Conservation (phyloP, 495 filamentous ascomycete genomes). For the Trichodelitschia bisporula region DNA sequence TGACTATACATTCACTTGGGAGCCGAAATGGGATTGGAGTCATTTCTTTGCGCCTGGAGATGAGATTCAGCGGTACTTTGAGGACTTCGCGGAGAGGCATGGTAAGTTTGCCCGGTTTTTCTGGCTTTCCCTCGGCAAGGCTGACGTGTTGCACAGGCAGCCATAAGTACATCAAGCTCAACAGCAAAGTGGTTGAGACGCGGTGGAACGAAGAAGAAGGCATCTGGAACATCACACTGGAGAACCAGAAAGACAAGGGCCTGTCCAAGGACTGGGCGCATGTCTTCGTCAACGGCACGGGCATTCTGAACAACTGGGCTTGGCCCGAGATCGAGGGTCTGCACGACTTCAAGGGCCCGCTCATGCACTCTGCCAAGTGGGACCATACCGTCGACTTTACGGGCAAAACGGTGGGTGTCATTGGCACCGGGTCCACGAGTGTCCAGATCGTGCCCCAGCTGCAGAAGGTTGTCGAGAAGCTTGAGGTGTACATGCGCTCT, state of each 20-base stretch:
- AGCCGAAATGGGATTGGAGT: slow-evolving; percentile 16
- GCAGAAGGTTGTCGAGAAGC: slow-evolving; percentile 7
- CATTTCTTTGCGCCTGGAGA: slow-evolving; percentile 12
- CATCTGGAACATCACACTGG: slow-evolving; percentile 7
- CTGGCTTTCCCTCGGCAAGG: neutral
- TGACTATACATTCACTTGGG: slow-evolving; percentile 14
- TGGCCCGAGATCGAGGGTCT: slow-evolving; percentile 11
- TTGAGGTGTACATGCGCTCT: slow-evolving; percentile 6
- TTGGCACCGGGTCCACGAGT: slow-evolving; percentile 20
- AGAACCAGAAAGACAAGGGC: slow-evolving; percentile 6
- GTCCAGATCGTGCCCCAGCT: slow-evolving; percentile 11
- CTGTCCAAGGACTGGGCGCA: slow-evolving; percentile 7
- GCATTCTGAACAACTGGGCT: slow-evolving; percentile 13
- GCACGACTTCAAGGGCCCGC: slow-evolving; percentile 8
- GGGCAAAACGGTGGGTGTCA: slow-evolving; percentile 30
- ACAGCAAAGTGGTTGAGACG: slow-evolving; percentile 10
- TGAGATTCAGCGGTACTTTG: slow-evolving; percentile 17
- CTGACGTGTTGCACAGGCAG: slow-evolving; percentile 3
- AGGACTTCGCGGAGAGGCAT: slow-evolving; percentile 11
- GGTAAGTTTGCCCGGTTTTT: slow-evolving; percentile 3
- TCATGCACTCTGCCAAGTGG: slow-evolving; percentile 30
- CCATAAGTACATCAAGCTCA: slow-evolving; percentile 12
- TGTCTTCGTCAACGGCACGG: slow-evolving; percentile 14
- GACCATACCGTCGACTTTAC: slow-evolving; percentile 25
- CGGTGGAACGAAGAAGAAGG: slow-evolving; percentile 10